A percentile compares a stretch with the other conserved stretches of the same genome.
phyloP scores from a whole-genome alignment of 345 rosid genomes.

The Citrus glauca region DNA sequence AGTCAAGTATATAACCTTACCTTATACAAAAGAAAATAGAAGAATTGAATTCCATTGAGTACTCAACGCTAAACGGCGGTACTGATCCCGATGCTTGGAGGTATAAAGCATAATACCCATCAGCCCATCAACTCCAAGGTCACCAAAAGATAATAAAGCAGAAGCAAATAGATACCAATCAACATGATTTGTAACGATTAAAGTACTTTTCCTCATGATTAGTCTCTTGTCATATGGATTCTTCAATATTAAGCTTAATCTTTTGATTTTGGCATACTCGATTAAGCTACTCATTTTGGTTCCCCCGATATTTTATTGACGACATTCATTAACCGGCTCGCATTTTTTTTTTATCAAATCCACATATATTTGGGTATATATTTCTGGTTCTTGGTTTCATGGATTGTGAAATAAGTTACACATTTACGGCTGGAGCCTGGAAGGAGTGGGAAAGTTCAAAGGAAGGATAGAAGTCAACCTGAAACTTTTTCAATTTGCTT shows the following conservation, averaged over 20 bases:
- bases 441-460: background rate
- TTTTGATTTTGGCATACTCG: constrained; percentile 11
- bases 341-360: background rate
- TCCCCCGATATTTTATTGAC: background rate
- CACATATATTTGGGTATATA: background rate
- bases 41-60: constrained; percentile 24
- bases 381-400: background rate
- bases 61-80: background rate
- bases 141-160: constrained; percentile 18
- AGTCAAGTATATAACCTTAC: background rate
- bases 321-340: background rate
- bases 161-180: constrained; percentile 17
- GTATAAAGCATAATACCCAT: constrained; percentile 28
- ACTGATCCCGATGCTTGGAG: constrained; percentile 26
- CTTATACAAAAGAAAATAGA: background rate
- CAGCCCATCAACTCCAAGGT: constrained; percentile 28
- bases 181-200: constrained; percentile 6
- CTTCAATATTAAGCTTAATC: constrained; percentile 36
- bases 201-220: constrained; percentile 28
- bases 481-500: background rate
- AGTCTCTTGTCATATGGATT: constrained; percentile 36
- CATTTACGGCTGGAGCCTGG: background rate
- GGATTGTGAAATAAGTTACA: background rate
- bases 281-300: constrained; percentile 11
- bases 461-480: background rate